Evolutionary conservation across 306 rosid species (phyloP).

Genomic region (Oemleria cerasiformis): DNA sequence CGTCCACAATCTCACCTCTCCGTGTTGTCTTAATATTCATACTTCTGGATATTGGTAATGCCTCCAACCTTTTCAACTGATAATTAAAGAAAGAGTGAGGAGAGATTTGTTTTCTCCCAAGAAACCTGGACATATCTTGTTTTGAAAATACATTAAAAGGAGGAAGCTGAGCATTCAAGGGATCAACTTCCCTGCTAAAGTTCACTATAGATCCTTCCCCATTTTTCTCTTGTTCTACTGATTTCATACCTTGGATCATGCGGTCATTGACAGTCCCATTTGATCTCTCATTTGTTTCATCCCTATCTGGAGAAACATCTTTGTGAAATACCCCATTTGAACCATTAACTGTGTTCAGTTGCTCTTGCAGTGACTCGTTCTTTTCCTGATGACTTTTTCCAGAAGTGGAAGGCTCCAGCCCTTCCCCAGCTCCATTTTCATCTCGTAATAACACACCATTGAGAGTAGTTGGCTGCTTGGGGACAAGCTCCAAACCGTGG

Average conservation of each 20-base stretch:
- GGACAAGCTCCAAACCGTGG: constrained; percentile 33
- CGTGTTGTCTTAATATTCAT: constrained; percentile 23
- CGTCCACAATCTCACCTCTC: constrained; percentile 32
- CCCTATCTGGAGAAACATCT: constrained; percentile 24
- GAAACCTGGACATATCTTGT: constrained; percentile 66
- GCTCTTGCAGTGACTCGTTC: constrained; percentile 37
- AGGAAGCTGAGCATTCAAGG: constrained; percentile 80
- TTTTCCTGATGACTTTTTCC: constrained; percentile 35
- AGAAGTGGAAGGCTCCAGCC: constrained; percentile 31
- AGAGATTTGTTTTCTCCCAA: constrained; percentile 49
- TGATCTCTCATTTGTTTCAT: constrained; percentile 24
- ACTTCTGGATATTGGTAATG: constrained; percentile 37
- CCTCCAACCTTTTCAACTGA: constrained; percentile 40
- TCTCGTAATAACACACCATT: constrained; percentile 25
- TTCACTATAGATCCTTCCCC: constrained; percentile 36
- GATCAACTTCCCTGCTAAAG: constrained; percentile 47
- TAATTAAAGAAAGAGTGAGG: constrained; percentile 45
- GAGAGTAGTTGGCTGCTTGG: constrained; percentile 40
- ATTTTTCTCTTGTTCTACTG: constrained; percentile 35
- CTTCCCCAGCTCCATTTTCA: constrained; percentile 38
- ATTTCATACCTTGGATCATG: constrained; percentile 32
- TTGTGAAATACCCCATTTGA: constrained; percentile 29
- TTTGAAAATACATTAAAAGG: constrained; percentile 68
- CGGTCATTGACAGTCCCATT: constrained; percentile 35
- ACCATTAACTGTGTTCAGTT: constrained; percentile 27